Evolutionary conservation across 352 stramenopile genomes (phyloP), one percentile per base, ranked within the genome.

Genomic region (Globisporangium ultimum): DNA sequence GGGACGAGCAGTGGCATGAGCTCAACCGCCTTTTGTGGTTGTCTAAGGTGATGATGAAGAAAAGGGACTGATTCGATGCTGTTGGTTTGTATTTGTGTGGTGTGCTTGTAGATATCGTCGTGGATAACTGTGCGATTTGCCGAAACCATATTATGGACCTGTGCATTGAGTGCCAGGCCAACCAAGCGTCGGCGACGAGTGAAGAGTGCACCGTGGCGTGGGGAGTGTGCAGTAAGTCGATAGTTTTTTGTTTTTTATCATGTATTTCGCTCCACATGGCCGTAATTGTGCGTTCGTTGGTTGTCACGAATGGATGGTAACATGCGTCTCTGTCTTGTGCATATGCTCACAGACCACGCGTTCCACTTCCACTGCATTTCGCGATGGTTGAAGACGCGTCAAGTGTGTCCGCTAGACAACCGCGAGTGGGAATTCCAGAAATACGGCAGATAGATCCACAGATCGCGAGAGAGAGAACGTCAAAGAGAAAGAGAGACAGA

Each of bases 331-430:
- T 12, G 88, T 70, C 34, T 94, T 95, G 71, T 78, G 77, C 7
- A 96, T 95, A 61, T 80, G 75, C 54, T 88, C 82, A 63, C 83
- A 91, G 95, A 98, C 68, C 97, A 99, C 70, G 96, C 98, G 12
- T 99, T 99, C 80, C 98, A 99, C 82, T 97, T 99, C 56, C 97
- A 99, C 82, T 99, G 98, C 81, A 99, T 99, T 67, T 98, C 98
- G 67, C 91, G 97, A 62, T 99, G 98, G 98, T 83, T 99, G 53
- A 99, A 99, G 84, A 99, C 97, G 18, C 81, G 97, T 50, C 96
- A 97, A 64, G 97, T 99, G 48, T 99, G 98, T 87, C 97, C 98
- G 41, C 76, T 99, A 48, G 98, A 98, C 84, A 99, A 99, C 82
- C 98, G 98, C 72, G 97, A 99, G 84, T 99, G 98, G 98, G 98